These are phyloP conservation scores for Macaranga tanarius DNA, from an alignment of 441 rosid genomes.

Conservation along the genomic window DNA sequence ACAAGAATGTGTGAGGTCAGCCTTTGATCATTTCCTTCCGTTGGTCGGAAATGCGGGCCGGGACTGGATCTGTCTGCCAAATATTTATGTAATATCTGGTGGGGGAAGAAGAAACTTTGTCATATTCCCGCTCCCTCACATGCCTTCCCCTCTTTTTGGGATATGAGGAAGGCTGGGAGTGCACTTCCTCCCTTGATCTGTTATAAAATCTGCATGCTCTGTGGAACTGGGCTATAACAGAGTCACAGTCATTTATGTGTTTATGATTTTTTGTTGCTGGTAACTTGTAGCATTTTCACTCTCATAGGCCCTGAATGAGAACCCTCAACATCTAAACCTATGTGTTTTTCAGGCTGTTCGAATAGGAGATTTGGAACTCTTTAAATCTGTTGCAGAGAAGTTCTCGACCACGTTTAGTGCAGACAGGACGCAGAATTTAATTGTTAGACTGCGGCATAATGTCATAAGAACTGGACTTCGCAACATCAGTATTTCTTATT, in stretches of 20 bases:
- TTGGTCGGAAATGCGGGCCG: too few species aligned
- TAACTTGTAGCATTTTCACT: not conserved
- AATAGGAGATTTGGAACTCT: conserved; percentile 76
- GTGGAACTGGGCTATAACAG: not conserved
- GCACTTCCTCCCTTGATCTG: not conserved
- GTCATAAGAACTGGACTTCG: conserved; percentile 76
- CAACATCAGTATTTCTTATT: conserved; percentile 73
- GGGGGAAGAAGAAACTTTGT: too few species aligned
- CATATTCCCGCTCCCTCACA: too few species aligned
- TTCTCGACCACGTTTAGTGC: conserved; percentile 53
- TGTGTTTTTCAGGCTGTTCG: conserved; percentile 63
- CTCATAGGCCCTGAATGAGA: not conserved
- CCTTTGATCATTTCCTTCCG: too few species aligned
- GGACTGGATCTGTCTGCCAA: too few species aligned
- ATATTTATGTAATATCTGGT: too few species aligned
- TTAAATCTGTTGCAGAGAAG: conserved; percentile 67
- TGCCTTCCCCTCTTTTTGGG: too few species aligned
- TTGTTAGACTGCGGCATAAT: conserved; percentile 73
- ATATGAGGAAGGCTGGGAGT: too few species aligned
- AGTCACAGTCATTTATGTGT: not conserved
- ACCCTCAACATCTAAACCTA: not conserved
- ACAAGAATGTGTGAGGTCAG: not conserved
- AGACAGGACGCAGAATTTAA: conserved; percentile 64
- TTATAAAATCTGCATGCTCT: not conserved
- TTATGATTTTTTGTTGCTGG: not conserved